Evolutionary conservation across 768 basidiomycete species (phyloP), one percentile per base, ranked within the genome.

Genomic region (Lentinula raphanica): DNA sequence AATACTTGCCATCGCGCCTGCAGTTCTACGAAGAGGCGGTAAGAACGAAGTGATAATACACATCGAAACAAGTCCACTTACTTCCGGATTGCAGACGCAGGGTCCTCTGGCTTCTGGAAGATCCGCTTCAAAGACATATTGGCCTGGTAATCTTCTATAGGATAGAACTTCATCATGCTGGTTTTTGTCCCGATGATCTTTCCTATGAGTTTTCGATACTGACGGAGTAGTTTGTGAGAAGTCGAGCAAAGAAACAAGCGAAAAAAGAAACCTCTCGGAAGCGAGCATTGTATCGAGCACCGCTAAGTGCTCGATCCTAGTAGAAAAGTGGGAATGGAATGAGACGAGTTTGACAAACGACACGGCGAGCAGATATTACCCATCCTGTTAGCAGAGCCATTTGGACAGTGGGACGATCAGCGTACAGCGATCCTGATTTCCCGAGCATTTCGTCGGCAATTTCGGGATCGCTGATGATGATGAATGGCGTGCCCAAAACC

Each of bases 391-490:
- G 40, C 28, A 62, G 71, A 49, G 72, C 72, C 75, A 77, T 76
- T 0, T 75, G 71, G 25, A 78, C 61, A 13, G 68, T 66, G 0
- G 76, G 77, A 8, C 76, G 71, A 60, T 78, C 77, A 12, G 76
- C 76, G 59, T 78, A 78, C 25, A 68, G 58, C 36, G 68, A 65
- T 15, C 76, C 75, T 53, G 73, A 73, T 61, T 74, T 73, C 40
- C 74, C 74, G 45, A 78, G 69, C 59, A 76, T 62, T 29, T 78
- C 75, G 27, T 51, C 29, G 0, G 64, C 66, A 15, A 64, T 63
- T 3, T 29, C 54, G 3, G 56, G 58, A 49, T 59, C 53, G 59
- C 62, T 65, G 38, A 67, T 54, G 13, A 67, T 60, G 21, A 67
- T 54, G 32, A 65, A 59, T 5, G 66, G 59, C 21, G 60, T 61